phyloP scores from a whole-genome alignment of 176 grass and related monocot genomes.

The Raddia distichophylla region DNA sequence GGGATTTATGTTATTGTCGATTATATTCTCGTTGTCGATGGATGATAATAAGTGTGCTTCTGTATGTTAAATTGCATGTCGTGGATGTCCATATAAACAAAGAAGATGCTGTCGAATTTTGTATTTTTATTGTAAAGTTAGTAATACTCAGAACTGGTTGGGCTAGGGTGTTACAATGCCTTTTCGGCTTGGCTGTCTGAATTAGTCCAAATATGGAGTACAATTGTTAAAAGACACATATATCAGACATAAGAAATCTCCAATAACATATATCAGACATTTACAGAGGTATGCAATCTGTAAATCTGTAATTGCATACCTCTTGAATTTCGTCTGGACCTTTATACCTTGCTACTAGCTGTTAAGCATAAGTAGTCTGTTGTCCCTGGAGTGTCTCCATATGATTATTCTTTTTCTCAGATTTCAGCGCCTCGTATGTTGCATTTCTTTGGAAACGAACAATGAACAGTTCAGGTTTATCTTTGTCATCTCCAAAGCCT shows the following conservation, averaged over 20 bases:
- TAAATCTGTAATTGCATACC: constrained; percentile 62
- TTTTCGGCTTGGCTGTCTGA: not conserved
- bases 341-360: constrained; percentile 85
- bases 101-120: too few species aligned
- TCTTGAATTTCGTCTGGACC: constrained; percentile 78
- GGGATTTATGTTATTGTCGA: too few species aligned
- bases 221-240: constrained; percentile 6
- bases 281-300: constrained; percentile 13
- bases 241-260: too few species aligned
- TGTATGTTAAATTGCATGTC: too few species aligned
- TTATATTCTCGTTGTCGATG: too few species aligned
- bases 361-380: constrained; percentile 58
- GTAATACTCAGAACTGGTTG: too few species aligned
- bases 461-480: constrained; percentile 75
- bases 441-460: constrained; percentile 90
- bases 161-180: too few species aligned
- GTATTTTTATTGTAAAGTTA: too few species aligned
- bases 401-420: constrained; percentile 62
- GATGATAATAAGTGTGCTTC: too few species aligned
- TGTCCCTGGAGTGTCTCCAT: constrained; percentile 53
- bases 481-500: constrained; percentile 67
- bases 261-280: too few species aligned
- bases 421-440: constrained; percentile 66
- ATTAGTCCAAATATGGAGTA: constrained; percentile 25
- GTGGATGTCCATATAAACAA: too few species aligned